Conservation (phyloP, 805 yeast species). For the Kodamaea nitidulidarum region DNA sequence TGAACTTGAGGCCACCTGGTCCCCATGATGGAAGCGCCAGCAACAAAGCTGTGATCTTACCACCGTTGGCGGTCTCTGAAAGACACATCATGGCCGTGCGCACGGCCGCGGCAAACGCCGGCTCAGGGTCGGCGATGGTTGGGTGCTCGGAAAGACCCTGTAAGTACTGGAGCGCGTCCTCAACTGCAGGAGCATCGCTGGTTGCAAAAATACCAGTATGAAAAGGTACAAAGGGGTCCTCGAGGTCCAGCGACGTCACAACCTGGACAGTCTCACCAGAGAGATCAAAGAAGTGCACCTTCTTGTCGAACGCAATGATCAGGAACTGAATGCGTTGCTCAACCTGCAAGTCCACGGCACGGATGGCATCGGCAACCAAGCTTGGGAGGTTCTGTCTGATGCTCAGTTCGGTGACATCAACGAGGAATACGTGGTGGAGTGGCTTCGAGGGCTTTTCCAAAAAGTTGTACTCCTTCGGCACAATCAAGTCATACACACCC, state of each 20-base stretch:
- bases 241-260: constrained; percentile 62
- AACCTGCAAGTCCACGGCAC: constrained; percentile 45
- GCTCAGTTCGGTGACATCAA: constrained; percentile 65
- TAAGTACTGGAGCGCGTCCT: constrained; percentile 60
- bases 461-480: constrained; percentile 67
- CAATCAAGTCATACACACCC: constrained; percentile 84
- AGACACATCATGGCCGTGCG: constrained; percentile 63
- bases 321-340: constrained; percentile 40
- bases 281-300: constrained; percentile 69
- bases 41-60: constrained; percentile 69
- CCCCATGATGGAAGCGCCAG: constrained; percentile 77
- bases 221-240: constrained; percentile 81
- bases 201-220: constrained; percentile 74
- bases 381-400: constrained; percentile 56
- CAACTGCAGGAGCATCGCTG: constrained; percentile 63
- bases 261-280: constrained; percentile 55
- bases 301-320: constrained; percentile 71
- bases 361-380: constrained; percentile 66
- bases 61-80: constrained; percentile 62
- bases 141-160: constrained; percentile 41
- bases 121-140: constrained; percentile 48
- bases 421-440: constrained; percentile 65
- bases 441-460: constrained; percentile 36
- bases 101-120: constrained; percentile 77
- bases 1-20: constrained; percentile 61